Evolutionary conservation across 345 rosid genomes (phyloP), one percentile per base, ranked within the genome.

Genomic region (Dipteronia sinensis): DNA sequence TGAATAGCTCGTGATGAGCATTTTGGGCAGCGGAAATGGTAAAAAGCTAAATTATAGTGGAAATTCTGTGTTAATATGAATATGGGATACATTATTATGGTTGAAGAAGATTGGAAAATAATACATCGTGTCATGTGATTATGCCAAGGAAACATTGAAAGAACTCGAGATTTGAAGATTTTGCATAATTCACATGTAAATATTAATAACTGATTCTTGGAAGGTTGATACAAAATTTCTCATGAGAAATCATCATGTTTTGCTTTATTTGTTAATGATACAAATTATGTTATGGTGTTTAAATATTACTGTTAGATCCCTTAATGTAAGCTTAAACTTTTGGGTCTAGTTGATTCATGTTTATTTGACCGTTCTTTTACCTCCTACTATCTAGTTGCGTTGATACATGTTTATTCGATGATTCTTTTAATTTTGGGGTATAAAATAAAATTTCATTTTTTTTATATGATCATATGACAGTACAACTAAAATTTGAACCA

Each of bases 391-490:
- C 29, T 22, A 1, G 9, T 74, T 9, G 44, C 6, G 25, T 19
- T 64, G 6, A 25, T 74, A 64, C 70, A 44, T 74, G 42, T 64
- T 51, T 47, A 3, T 64, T 17, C 11, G 46, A 44, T 74, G 59
- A 23, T 64, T 25, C 12, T 47, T 74, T 16, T 44, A 46, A 73
- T 11, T 59, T 64, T 25, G 29, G 16, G 61, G 53, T 73, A 64
- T 59, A 74, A 55, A 49, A 47, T 20, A 38, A 19, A 38, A 11
- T 51, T 51, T 15, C 1, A 15, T 51, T 51, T 51, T 0, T 51
- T 62, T 23, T 20, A 4, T 10, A 46, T 46, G 29, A 23, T 27
- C 31, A 10, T 23, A 20, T 10, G 16, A 16, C 6, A 9, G 13
- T 62, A 51, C 56, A 16, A 51, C n/a, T 51, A 51, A 15, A 51